Evolutionary conservation across 768 basidiomycete species (phyloP), one percentile per base, ranked within the genome.

Genomic region (Rhodocollybia butyracea): DNA sequence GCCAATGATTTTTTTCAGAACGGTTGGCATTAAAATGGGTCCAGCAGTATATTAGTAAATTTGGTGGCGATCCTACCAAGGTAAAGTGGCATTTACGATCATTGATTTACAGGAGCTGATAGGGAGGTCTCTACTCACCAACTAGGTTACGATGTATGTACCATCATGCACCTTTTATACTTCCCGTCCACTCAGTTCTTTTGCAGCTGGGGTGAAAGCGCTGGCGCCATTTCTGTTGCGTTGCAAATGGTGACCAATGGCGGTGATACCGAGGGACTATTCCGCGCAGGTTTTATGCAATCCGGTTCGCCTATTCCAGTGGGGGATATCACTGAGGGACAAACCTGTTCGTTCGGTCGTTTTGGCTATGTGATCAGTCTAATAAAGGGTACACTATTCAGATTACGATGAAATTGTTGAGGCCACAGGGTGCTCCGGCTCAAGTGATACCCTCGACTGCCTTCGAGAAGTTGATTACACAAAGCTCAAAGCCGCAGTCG

Each of bases 51-150:
- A 85, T 88, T 59, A 59, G 65, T 31, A 69, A 72, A 7, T 89
- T 88, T 58, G 86, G 86, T 1, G 88, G 88, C 10, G 85, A 89
- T 64, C 79, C 81, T 0, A 64, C 63, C 2, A 84, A 81, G 63
- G 84, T 84, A 3, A 83, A 51, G 78, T 57, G 2, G 5, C 30
- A 15, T 17, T 21, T 46, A 46, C 15, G 21, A n/a, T 13, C 48
- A 24, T 46, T 34, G 6, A 27, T 55, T 38, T 6, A 12, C 57
- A n/a, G n/a, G n/a, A n/a, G n/a, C n/a, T n/a, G n/a, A n/a, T n/a
- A n/a, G n/a, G n/a, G n/a, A n/a, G n/a, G n/a, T n/a, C n/a, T n/a
- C n/a, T n/a, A n/a, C n/a, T n/a, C n/a, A n/a, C n/a, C n/a, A n/a
- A n/a, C n/a, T n/a, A n/a, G n/a, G n/a, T n/a, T n/a, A n/a, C n/a